A percentile compares a stretch with the other conserved stretches of the same genome.
Conservation (phyloP, 192 early-diverging fungal species). For the Backusella australiensis region DNA sequence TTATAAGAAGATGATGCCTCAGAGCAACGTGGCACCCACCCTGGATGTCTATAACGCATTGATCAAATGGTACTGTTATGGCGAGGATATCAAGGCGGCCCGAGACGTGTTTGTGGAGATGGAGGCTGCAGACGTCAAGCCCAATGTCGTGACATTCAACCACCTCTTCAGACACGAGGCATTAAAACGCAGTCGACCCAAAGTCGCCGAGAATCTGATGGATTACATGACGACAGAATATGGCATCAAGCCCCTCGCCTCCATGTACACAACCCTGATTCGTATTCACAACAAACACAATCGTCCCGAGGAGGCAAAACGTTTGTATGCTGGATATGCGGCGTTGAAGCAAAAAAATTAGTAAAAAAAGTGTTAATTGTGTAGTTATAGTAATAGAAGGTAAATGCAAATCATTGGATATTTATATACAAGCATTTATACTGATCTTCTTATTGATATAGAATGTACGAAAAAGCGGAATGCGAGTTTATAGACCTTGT, state of each 20-base stretch:
- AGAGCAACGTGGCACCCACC: conserved; percentile 10
- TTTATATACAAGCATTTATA: too few species aligned
- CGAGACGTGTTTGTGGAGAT: conserved; percentile 31
- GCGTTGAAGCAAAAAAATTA: background rate
- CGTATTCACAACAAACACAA: conserved; percentile 29
- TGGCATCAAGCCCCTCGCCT: conserved; percentile 18
- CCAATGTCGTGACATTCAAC: conserved; percentile 37
- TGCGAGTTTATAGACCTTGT: background rate
- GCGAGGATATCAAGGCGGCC: conserved; percentile 24
- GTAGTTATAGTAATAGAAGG: background rate
- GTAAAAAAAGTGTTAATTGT: background rate
- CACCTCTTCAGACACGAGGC: conserved; percentile 36
- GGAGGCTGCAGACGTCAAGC: conserved; percentile 21
- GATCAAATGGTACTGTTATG: conserved; percentile 34
- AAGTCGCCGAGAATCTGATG: conserved; percentile 24
- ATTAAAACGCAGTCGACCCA: conserved; percentile 16
- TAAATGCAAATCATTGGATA: background rate
- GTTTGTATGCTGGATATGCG: conserved; percentile 19
- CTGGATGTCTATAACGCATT: conserved; percentile 24
- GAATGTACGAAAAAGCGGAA: too few species aligned
- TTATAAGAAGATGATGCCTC: conserved; percentile 35
- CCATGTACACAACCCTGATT: conserved; percentile 31
- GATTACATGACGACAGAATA: conserved; percentile 29
- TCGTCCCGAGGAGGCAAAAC: conserved; percentile 26
- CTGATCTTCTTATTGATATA: background rate